Conservation (phyloP, 495 filamentous ascomycete species). For the Lasiosphaeris hirsuta region DNA sequence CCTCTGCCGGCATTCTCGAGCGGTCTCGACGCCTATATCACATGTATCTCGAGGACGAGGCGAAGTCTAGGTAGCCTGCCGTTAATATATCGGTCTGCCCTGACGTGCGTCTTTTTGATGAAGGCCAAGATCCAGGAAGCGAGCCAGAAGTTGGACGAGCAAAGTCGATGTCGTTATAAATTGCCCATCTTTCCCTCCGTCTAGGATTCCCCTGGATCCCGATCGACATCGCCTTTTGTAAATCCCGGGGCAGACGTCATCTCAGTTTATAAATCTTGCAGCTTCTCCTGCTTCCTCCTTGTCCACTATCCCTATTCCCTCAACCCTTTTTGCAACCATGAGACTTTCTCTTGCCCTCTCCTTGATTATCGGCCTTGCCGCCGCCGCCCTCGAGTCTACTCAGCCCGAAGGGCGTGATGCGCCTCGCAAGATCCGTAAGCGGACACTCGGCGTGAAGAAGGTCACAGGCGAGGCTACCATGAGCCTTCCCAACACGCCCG, state of each 20-base stretch:
- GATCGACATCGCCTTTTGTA: slow-evolving; percentile 8
- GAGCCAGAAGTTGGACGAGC: background rate
- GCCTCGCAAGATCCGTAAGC: slow-evolving; percentile 13
- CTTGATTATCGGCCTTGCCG: slow-evolving; percentile 25
- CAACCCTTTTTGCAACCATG: slow-evolving; percentile 25
- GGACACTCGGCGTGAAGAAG: slow-evolving; percentile 12
- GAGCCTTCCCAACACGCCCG: slow-evolving; percentile 15
- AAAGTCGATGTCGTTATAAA: slow-evolving; percentile 17
- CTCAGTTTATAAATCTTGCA: background rate
- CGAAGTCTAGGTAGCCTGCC: slow-evolving; percentile 1
- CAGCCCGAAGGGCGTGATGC: slow-evolving; percentile 13
- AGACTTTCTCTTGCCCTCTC: slow-evolving; percentile 32
- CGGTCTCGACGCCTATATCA: slow-evolving; percentile 17
- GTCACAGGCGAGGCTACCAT: slow-evolving; percentile 10
- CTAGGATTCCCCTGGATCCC: background rate
- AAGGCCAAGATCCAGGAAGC: background rate
- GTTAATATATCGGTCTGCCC: slow-evolving; percentile 15
- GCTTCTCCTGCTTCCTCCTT: background rate
- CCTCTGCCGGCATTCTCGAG: background rate
- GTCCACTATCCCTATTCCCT: background rate
- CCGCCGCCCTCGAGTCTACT: slow-evolving; percentile 22
- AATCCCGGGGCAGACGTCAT: background rate
- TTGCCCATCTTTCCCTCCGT: background rate
- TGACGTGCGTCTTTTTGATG: background rate
- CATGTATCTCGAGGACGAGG: background rate